Base-by-base conservation (phyloP, 192 early-diverging fungal genomes). In the Coemansia sp. region DNA sequence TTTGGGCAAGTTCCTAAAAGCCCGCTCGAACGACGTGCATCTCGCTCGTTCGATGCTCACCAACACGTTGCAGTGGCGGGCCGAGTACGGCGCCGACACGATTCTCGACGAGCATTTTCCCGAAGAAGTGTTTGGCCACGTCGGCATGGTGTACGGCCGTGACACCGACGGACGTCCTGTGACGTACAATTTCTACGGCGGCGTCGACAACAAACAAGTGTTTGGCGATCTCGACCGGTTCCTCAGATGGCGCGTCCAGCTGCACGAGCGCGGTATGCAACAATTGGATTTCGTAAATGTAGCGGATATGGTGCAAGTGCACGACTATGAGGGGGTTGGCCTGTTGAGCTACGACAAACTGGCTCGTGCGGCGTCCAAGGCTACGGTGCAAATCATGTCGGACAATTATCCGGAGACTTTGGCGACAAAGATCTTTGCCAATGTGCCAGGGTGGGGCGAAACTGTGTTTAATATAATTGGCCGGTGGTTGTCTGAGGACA, bases 401-500 rank as follows among this genome's bases (percentile, higher is more conserved):
- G 86, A 88, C 54, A 88, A 88, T 53, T 88, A 88, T 61, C 86
- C 86, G 0, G 86, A 88, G 73, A 82, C 85, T 11, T 69, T 88
- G 75, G 81, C 82, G 47, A 71, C 71, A 29, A 87, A 87, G 77
- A 76, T 84, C 56, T 87, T 87, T 73, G 72, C 84, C 51, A 85
- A 87, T 48, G 72, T 86, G 48, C 86, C 86, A 45, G 71, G 73
- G 47, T 87, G 86, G 86, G 86, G 86, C 62, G 84, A 84, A 62
- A 71, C 62, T 12, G 70, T 88, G 26, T 88, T 85, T 61, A 84
- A 84, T 50, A 77, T 86, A 53, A 74, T 88, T 38, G 64, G 77
- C 14, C 65, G 81, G 51, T 81, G 85, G 67, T 63, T 88, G 43
- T 71, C 84, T 3, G 86, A 85, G 26, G 76, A 86, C 18, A 88